Evolutionary conservation across 1,139 yeast genomes (phyloP).

Genomic region (Meyerozyma carpophila): DNA sequence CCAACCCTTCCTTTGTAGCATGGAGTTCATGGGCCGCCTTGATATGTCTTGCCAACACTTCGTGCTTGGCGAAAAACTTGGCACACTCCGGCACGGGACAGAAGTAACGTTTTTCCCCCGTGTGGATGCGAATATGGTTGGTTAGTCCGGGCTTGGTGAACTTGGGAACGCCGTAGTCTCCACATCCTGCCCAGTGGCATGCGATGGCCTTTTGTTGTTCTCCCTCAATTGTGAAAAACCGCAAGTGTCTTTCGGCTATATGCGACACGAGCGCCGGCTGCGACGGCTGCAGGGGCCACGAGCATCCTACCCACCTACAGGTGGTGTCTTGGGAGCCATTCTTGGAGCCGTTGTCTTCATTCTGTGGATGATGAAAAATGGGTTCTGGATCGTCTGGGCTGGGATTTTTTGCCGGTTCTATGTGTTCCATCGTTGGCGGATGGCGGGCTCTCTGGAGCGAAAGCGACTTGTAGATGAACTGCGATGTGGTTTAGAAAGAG

Average conservation of each 20-base stretch:
- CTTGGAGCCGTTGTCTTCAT: background rate
- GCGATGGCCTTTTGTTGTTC: slow-evolving; percentile 7
- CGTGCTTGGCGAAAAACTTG: slow-evolving; percentile 53
- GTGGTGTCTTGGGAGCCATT: slow-evolving; percentile 5
- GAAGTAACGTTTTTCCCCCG: slow-evolving; percentile 63
- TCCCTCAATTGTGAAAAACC: background rate
- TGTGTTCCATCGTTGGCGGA: no score
- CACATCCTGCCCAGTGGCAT: slow-evolving; percentile 63
- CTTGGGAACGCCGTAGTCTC: slow-evolving; percentile 48
- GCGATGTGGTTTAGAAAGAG: background rate
- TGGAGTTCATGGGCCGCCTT: slow-evolving; percentile 56
- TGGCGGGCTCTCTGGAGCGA: no score
- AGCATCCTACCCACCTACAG: slow-evolving; percentile 36
- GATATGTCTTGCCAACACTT: slow-evolving; percentile 60
- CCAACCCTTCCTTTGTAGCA: slow-evolving; percentile 30
- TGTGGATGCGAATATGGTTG: slow-evolving; percentile 60
- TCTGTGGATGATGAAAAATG: background rate
- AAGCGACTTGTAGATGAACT: no score
- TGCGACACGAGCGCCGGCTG: slow-evolving; percentile 29
- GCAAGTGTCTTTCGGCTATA: slow-evolving; percentile 25
- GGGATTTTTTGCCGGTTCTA: no score
- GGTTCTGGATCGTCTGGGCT: no score
- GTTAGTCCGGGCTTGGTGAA: slow-evolving; percentile 57
- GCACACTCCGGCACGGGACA: slow-evolving; percentile 71
- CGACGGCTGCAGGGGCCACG: slow-evolving; percentile 12